phyloP scores from a whole-genome alignment of 139 green algal genomes.

The Chlamydomonas applanata region DNA sequence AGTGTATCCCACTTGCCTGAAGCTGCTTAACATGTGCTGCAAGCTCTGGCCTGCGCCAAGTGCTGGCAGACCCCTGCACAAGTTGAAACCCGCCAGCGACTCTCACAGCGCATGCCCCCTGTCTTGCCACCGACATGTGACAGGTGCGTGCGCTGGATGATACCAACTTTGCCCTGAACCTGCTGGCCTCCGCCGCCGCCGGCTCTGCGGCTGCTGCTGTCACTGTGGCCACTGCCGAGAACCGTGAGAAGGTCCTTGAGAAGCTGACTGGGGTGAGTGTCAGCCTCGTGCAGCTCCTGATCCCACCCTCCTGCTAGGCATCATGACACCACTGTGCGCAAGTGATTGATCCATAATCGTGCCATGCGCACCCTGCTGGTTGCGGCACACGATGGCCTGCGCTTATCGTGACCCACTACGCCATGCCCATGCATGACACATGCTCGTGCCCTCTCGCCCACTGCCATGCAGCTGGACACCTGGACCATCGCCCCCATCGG shows the following conservation, averaged over 20 bases:
- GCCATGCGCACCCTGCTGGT: neutral
- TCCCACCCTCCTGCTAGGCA: too few species aligned
- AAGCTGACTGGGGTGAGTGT: conserved; percentile 40
- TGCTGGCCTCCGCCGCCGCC: conserved; percentile 29
- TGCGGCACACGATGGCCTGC: neutral
- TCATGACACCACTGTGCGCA: too few species aligned
- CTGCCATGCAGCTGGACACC: conserved; percentile 9
- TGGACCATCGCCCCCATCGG: conserved; percentile 38
- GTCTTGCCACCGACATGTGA: too few species aligned
- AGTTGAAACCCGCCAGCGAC: too few species aligned
- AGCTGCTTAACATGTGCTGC: too few species aligned
- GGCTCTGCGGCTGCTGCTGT: conserved; percentile 44
- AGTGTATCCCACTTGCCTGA: too few species aligned
- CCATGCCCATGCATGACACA: conserved; percentile 4
- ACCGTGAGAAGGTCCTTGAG: conserved; percentile 61
- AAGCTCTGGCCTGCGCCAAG: too few species aligned
- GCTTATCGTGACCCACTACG: neutral
- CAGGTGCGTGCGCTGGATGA: conserved; percentile 25
- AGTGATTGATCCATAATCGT: too few species aligned
- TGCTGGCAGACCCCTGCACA: too few species aligned
- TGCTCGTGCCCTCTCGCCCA: neutral
- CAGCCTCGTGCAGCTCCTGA: too few species aligned
- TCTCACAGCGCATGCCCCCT: too few species aligned
- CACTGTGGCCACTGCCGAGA: conserved; percentile 47
- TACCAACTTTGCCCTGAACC: conserved; percentile 56